Conservation (phyloP, 805 yeast genomes). For the Wickerhamiella galacta region DNA sequence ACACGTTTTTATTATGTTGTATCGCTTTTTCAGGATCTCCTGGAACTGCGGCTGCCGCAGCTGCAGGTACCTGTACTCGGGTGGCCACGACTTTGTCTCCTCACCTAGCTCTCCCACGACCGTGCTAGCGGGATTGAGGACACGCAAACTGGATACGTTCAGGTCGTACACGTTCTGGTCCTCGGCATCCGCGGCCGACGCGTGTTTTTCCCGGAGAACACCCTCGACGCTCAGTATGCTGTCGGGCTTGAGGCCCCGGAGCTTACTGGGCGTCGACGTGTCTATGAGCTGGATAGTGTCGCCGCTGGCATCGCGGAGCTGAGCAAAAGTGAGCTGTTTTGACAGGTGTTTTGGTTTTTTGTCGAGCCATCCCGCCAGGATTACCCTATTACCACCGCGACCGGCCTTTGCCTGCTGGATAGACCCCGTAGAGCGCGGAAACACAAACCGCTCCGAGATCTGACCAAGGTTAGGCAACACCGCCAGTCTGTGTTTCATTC, state of each 20-base stretch:
- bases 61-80: slow-evolving; percentile 68
- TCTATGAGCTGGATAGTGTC: slow-evolving; percentile 42
- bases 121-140: slow-evolving; percentile 45
- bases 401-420: background rate
- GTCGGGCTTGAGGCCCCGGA: slow-evolving; percentile 44
- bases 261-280: slow-evolving; percentile 23
- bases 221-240: slow-evolving; percentile 62
- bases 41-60: slow-evolving; percentile 32
- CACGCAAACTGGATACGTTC: slow-evolving; percentile 31
- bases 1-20: slow-evolving; percentile 21
- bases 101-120: slow-evolving; percentile 46
- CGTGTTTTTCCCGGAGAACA: slow-evolving; percentile 11
- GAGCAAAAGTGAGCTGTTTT: slow-evolving; percentile 49
- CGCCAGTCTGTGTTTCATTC: too few species aligned
- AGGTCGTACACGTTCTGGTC: too few species aligned
- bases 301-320: slow-evolving; percentile 59
- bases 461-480: too few species aligned
- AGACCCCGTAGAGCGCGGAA: slow-evolving; percentile 8
- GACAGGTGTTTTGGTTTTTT: slow-evolving; percentile 56
- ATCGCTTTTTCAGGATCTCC: slow-evolving; percentile 20
- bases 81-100: slow-evolving; percentile 49
- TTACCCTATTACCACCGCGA: slow-evolving; percentile 12
- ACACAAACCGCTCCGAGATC: too few species aligned
- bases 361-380: slow-evolving; percentile 75
- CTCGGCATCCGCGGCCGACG: background rate